These are phyloP conservation scores for Micromonas commoda DNA, from an alignment of 139 green algal genomes.

Conservation along the genomic window DNA sequence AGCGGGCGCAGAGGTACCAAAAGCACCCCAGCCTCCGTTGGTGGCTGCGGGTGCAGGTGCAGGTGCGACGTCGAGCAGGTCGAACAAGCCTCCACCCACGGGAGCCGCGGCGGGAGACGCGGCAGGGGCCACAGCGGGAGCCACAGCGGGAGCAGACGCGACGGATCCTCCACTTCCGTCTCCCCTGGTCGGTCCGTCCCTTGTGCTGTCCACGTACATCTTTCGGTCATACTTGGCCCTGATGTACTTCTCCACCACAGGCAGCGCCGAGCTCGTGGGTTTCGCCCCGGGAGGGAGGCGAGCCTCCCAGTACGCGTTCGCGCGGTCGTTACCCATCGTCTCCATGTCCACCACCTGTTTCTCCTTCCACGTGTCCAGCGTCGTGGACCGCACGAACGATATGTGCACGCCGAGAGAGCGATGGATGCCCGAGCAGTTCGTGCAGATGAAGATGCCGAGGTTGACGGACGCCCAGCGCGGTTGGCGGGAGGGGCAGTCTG, in stretches of 20 bases:
- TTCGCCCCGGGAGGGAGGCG: conserved; percentile 27
- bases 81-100: neutral
- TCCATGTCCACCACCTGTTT: conserved; percentile 52
- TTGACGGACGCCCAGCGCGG: conserved; percentile 48
- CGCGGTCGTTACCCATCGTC: conserved; percentile 45
- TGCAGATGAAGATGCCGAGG: conserved; percentile 52
- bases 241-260: conserved; percentile 27
- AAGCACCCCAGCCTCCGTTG: no score
- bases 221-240: conserved; percentile 16
- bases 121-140: neutral
- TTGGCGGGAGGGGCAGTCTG: conserved; percentile 24
- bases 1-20: no score
- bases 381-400: conserved; percentile 48
- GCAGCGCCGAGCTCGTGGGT: conserved; percentile 14
- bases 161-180: neutral
- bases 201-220: conserved; percentile 6
- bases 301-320: conserved; percentile 50
- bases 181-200: neutral
- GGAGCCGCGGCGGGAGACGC: neutral
- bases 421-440: conserved; percentile 50
- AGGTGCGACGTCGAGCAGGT: neutral
- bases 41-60: no score
- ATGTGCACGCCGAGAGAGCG: conserved; percentile 49
- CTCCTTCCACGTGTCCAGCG: conserved; percentile 50
- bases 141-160: neutral